Conservation (phyloP, 1,139 yeast genomes). For the Diutina ranongensis region DNA sequence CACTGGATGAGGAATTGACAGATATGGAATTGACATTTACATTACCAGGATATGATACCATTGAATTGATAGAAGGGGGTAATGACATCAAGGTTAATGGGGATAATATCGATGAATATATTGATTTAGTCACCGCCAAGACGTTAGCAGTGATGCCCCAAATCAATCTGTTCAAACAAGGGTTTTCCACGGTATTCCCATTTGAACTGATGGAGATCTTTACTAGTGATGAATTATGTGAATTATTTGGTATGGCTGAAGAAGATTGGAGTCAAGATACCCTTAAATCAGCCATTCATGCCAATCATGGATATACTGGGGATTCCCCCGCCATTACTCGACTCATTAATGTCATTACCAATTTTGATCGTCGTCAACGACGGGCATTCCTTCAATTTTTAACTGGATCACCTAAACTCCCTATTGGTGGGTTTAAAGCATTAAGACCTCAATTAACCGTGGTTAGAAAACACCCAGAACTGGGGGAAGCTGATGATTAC, state of each 20-base stretch:
- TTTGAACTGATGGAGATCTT: conserved; percentile 59
- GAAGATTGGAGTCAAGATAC: conserved; percentile 83
- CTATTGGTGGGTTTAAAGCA: conserved; percentile 87
- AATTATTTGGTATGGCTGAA: conserved; percentile 46
- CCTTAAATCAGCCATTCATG: conserved; percentile 49
- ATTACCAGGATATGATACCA: conserved; percentile 65
- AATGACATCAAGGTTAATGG: conserved; percentile 34
- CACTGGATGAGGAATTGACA: conserved; percentile 13
- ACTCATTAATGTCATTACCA: conserved; percentile 48
- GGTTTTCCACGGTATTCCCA: conserved; percentile 81
- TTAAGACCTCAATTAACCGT: conserved; percentile 79
- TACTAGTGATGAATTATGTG: neutral
- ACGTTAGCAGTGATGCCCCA: conserved; percentile 58
- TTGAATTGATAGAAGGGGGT: conserved; percentile 52
- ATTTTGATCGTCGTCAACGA: conserved; percentile 42
- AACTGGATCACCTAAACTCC: conserved; percentile 89
- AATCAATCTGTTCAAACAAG: conserved; percentile 59
- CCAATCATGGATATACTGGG: conserved; percentile 82
- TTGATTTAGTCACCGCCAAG: conserved; percentile 46
- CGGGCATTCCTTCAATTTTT: conserved; percentile 74
- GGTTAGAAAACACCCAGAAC: conserved; percentile 71
- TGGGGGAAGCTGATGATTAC: conserved; percentile 65
- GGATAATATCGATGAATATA: conserved; percentile 46
- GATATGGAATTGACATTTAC: conserved; percentile 44
- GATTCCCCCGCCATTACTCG: conserved; percentile 56